These are phyloP conservation scores for Boletus reticuloceps DNA, from an alignment of 768 basidiomycete species.

Conservation along the genomic window DNA sequence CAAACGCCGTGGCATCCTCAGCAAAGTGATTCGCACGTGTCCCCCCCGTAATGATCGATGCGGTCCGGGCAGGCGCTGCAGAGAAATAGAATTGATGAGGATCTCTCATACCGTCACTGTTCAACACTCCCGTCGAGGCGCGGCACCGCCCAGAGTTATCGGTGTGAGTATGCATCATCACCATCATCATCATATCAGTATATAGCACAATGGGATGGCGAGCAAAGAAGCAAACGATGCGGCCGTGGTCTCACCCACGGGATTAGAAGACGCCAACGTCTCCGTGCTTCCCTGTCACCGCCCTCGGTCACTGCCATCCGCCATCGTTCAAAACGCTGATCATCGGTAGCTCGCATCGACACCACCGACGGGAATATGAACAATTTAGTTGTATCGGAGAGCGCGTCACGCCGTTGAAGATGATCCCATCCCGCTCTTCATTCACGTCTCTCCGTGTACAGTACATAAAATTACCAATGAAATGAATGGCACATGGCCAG, in stretches of 20 bases:
- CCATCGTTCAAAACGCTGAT: conserved; percentile 6
- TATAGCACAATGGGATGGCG: background rate
- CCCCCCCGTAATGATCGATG: conserved; percentile 1
- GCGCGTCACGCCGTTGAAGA: conserved; percentile 12
- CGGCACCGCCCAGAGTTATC: conserved; percentile 9
- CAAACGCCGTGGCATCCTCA: conserved; percentile 16
- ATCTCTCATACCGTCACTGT: conserved; percentile 6
- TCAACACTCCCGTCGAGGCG: background rate
- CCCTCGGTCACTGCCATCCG: background rate
- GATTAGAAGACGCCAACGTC: conserved; percentile 1
- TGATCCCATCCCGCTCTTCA: conserved; percentile 1
- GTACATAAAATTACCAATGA: background rate
- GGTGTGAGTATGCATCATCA: background rate
- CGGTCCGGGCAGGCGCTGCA: conserved; percentile 1
- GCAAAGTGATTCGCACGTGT: conserved; percentile 19
- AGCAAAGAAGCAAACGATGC: background rate
- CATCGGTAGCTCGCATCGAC: conserved; percentile 1
- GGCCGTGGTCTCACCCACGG: conserved; percentile 1
- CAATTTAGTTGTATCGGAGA: conserved; percentile 13
- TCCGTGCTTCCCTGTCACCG: conserved; percentile 9
- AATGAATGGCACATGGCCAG: conserved; percentile 25
- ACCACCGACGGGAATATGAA: conserved; percentile 8
- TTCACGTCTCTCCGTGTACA: background rate
- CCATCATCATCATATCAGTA: background rate
- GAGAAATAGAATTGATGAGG: conserved; percentile 20